Percentiles rank a stretch among this genome's conserved stretches.
Evolutionary conservation across 2,329 filamentous ascomycete species (phyloP).

Genomic region (Aspergillus sp.): DNA sequence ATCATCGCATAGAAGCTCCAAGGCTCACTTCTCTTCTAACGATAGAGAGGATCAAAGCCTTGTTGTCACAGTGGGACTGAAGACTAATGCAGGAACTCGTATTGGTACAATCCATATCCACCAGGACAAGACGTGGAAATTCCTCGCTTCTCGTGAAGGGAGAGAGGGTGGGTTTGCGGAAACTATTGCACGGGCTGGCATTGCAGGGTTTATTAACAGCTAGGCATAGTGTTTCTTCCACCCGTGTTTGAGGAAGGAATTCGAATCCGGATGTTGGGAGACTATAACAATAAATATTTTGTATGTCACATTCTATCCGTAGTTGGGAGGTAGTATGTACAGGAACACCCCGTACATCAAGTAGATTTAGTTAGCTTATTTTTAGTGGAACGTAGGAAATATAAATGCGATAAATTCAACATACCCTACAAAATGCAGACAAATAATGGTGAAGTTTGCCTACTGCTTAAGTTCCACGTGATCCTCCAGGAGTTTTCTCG

Average conservation of each 20-base stretch:
- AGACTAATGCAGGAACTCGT: neutral
- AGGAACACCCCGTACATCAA: too few species aligned
- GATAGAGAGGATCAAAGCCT: neutral
- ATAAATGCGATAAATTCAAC: too few species aligned
- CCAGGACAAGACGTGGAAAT: neutral
- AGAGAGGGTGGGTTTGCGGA: neutral
- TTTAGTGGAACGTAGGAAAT: too few species aligned
- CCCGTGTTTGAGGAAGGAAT: neutral
- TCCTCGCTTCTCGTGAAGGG: neutral
- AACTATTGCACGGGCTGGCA: neutral
- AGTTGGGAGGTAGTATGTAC: neutral
- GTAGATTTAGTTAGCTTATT: too few species aligned
- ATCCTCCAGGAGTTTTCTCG: too few species aligned
- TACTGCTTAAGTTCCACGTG: too few species aligned
- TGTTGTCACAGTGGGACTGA: neutral
- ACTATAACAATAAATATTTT: neutral
- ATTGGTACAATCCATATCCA: neutral
- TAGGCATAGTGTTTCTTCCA: neutral
- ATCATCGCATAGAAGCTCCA: neutral
- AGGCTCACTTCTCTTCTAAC: neutral
- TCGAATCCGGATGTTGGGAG: neutral
- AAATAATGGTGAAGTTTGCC: too few species aligned
- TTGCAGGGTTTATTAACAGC: neutral
- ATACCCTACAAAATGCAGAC: too few species aligned
- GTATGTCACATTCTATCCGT: neutral